Evolutionary conservation across 208 protist species (phyloP).

Genomic region (Kentomonas sorsogonicus): DNA sequence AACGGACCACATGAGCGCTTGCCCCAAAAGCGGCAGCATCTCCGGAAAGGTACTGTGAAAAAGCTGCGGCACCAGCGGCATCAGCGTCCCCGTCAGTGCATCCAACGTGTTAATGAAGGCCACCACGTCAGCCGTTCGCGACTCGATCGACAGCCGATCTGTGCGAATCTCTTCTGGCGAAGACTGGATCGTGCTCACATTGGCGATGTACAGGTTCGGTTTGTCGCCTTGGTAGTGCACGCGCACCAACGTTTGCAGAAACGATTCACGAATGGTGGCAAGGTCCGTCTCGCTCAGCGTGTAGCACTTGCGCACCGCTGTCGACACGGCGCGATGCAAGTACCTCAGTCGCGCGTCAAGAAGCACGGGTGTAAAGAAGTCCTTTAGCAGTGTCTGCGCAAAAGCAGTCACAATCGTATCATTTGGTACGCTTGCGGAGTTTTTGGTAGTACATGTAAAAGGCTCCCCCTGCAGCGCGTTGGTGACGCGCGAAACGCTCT

Average conservation of each 20-base stretch:
- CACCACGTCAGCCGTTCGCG: too few species aligned
- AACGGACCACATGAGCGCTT: conserved; percentile 68
- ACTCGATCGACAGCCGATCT: too few species aligned
- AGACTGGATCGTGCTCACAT: too few species aligned
- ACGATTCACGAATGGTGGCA: conserved; percentile 17
- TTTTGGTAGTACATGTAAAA: too few species aligned
- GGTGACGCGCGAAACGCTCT: conserved; percentile 60
- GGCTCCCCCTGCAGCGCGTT: conserved; percentile 36
- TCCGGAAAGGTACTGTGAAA: conserved; percentile 1
- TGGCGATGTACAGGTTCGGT: too few species aligned
- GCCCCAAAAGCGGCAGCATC: conserved; percentile 64
- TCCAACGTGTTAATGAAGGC: too few species aligned
- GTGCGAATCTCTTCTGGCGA: too few species aligned
- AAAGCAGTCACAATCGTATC: too few species aligned
- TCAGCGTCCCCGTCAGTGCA: too few species aligned
- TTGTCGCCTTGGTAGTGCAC: too few species aligned
- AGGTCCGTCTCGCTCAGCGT: conserved; percentile 15
- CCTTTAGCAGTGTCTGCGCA: conserved; percentile 20
- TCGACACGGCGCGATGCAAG: conserved; percentile 74
- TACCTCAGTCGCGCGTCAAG: conserved; percentile 79
- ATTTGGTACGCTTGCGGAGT: too few species aligned
- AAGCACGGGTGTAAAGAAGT: conserved; percentile 67
- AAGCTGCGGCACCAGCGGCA: conserved; percentile 3
- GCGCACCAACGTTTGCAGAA: too few species aligned
- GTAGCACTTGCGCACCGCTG: conserved; percentile 46